Percentiles rank a stretch among this genome's conserved stretches.
Conservation (phyloP, 257 asterid species). For the Solanum stenotomum region DNA sequence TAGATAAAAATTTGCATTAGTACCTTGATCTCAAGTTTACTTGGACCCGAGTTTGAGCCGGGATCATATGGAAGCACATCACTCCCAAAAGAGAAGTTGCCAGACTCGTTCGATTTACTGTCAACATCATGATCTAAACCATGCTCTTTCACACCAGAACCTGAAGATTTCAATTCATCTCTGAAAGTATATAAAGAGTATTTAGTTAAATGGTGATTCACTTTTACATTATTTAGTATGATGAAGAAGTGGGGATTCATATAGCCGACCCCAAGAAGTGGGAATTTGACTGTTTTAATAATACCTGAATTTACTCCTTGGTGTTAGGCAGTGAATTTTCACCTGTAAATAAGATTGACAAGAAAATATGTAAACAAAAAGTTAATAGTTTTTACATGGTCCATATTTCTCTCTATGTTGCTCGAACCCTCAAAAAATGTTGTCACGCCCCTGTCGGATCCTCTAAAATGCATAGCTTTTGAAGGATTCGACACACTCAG, state of each 20-base stretch:
- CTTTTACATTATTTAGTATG: background rate
- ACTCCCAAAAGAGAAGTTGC: slow-evolving; percentile 21
- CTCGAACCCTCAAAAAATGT: background rate
- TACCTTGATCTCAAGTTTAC: slow-evolving; percentile 45
- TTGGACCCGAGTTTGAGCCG: slow-evolving; percentile 23
- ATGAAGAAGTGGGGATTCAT: background rate
- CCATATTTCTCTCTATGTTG: background rate
- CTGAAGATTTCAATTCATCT: slow-evolving; percentile 32
- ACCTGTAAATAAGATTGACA: slow-evolving; percentile 36
- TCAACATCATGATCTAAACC: slow-evolving; percentile 15
- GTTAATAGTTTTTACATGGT: background rate
- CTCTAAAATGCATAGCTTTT: background rate
- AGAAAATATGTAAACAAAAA: background rate
- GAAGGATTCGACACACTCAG: background rate
- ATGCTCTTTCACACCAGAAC: slow-evolving; percentile 21
- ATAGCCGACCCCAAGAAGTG: background rate
- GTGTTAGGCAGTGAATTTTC: slow-evolving; percentile 58
- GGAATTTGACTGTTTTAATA: slow-evolving; percentile 6
- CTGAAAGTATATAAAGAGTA: slow-evolving; percentile 24
- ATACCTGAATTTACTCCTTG: slow-evolving; percentile 50
- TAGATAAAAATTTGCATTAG: background rate
- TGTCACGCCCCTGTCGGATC: background rate
- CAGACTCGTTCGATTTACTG: slow-evolving; percentile 26
- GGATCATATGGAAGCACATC: slow-evolving; percentile 20
- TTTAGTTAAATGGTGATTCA: slow-evolving; percentile 1